A percentile compares a stretch with the other conserved stretches of the same genome.
These are phyloP conservation scores for Sesbania bispinosa DNA, from an alignment of 306 rosid genomes.

Conservation along the genomic window DNA sequence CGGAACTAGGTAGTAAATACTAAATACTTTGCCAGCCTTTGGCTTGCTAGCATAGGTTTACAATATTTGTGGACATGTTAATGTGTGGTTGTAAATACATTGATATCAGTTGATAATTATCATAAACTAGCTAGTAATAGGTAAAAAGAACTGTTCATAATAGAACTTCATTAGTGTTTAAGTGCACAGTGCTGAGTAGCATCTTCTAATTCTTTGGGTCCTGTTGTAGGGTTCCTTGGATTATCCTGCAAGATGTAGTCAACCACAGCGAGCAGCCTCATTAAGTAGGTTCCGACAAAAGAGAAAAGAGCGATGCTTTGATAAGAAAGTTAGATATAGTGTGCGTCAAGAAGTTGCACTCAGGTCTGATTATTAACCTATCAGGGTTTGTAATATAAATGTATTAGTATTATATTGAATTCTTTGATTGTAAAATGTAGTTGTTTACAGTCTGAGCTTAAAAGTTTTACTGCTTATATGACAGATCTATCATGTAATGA, in stretches of 20 bases:
- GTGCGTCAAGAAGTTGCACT: slow-evolving; percentile 98
- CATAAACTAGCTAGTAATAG: neutral
- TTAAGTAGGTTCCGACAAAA: slow-evolving; percentile 86
- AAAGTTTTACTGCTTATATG: neutral
- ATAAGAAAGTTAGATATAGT: slow-evolving; percentile 86
- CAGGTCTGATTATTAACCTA: slow-evolving; percentile 51
- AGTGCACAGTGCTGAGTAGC: neutral
- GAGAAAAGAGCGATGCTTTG: slow-evolving; percentile 85
- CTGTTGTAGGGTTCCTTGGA: slow-evolving; percentile 50
- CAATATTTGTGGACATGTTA: neutral
- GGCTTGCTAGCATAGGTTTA: neutral
- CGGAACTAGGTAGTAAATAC: neutral
- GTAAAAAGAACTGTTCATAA: neutral
- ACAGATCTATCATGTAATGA: neutral
- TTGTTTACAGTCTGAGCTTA: slow-evolving; percentile 5
- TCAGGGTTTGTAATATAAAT: slow-evolving; percentile 6
- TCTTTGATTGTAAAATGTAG: neutral
- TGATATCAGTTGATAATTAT: neutral
- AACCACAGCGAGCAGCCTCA: slow-evolving; percentile 84
- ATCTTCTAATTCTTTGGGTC: slow-evolving; percentile 16
- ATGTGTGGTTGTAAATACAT: neutral
- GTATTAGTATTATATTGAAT: neutral
- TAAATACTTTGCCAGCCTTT: neutral
- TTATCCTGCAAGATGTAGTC: slow-evolving; percentile 61
- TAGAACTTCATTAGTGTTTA: slow-evolving; percentile 1